Evolutionary conservation across 164 flowering plant genomes (phyloP).

Genomic region (Akebia trifoliata): DNA sequence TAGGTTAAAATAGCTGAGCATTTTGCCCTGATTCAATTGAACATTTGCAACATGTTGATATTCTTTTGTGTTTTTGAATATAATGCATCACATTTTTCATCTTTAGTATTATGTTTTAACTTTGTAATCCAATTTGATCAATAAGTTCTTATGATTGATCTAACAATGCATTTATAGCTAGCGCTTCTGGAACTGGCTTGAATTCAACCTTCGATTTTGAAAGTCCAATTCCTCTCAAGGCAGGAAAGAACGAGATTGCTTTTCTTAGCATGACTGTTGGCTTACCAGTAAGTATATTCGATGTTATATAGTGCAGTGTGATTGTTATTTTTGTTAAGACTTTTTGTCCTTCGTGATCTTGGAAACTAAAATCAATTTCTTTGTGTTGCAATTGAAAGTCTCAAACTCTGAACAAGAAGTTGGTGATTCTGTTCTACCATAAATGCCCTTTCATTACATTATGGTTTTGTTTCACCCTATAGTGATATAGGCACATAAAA

Average conservation of each 20-base stretch:
- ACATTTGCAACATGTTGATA: too few relatives aligned
- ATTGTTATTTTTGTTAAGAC: neutral
- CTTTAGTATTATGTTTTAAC: neutral
- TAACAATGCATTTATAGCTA: constrained; percentile 39
- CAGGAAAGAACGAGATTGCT: constrained; percentile 85
- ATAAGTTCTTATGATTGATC: constrained; percentile 3
- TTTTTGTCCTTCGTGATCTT: neutral
- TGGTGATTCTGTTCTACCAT: neutral
- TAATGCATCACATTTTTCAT: neutral
- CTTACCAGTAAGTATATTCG: constrained; percentile 46
- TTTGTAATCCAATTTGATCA: neutral
- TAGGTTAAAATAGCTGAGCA: too few relatives aligned
- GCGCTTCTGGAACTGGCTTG: constrained; percentile 77
- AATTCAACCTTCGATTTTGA: constrained; percentile 44
- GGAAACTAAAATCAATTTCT: neutral
- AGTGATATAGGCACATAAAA: too few relatives aligned
- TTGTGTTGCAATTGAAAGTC: neutral
- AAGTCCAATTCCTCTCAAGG: constrained; percentile 60
- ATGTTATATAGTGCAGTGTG: neutral
- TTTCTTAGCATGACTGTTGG: constrained; percentile 96
- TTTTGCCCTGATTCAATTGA: too few relatives aligned
- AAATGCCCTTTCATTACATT: too few relatives aligned
- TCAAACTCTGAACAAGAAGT: neutral
- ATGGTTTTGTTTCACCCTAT: too few relatives aligned
- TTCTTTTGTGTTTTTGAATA: too few relatives aligned